These are phyloP conservation scores for Verticillium tricorpus DNA, from an alignment of 2,329 filamentous ascomycete genomes.

Conservation along the genomic window DNA sequence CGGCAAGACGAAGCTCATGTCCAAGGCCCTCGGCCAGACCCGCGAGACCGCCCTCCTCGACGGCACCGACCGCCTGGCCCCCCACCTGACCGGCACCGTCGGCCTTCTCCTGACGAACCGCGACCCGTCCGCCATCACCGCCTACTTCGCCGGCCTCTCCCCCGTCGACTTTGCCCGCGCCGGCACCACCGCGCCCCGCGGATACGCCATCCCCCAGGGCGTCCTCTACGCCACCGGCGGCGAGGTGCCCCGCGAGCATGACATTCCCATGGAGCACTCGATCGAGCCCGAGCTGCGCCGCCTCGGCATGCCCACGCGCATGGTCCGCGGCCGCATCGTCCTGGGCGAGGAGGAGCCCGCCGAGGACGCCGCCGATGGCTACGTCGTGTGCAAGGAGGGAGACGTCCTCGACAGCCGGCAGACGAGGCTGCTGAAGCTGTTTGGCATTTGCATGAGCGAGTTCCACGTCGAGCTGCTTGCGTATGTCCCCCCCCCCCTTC, in stretches of 20 bases:
- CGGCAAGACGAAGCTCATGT: slow-evolving; percentile 99
- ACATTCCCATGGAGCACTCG: slow-evolving; percentile 81
- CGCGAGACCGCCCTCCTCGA: slow-evolving; percentile 76
- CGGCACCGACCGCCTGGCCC: slow-evolving; percentile 66
- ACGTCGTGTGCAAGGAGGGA: slow-evolving; percentile 79
- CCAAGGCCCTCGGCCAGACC: slow-evolving; percentile 79
- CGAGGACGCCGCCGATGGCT: slow-evolving; percentile 57
- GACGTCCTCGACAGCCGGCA: slow-evolving; percentile 84
- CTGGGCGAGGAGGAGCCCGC: slow-evolving; percentile 55
- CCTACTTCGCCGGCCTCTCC: slow-evolving; percentile 68
- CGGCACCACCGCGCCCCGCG: slow-evolving; percentile 68
- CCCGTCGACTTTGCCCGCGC: slow-evolving; percentile 90
- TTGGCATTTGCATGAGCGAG: slow-evolving; percentile 84
- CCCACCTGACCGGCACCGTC: slow-evolving; percentile 73
- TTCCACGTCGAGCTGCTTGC: slow-evolving; percentile 80
- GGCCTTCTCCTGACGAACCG: slow-evolving; percentile 89
- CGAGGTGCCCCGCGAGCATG: slow-evolving; percentile 73
- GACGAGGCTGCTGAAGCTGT: slow-evolving; percentile 89
- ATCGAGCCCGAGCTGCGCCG: slow-evolving; percentile 87
- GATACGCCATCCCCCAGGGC: slow-evolving; percentile 79
- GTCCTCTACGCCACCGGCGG: slow-evolving; percentile 76
- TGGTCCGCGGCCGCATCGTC: slow-evolving; percentile 84
- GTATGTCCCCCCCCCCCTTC: slow-evolving; percentile 36
- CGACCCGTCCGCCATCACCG: slow-evolving; percentile 57
- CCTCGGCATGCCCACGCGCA: slow-evolving; percentile 81